These are phyloP conservation scores for Alternaria metachromatica DNA, from an alignment of 2,329 filamentous ascomycete species.

Conservation along the genomic window DNA sequence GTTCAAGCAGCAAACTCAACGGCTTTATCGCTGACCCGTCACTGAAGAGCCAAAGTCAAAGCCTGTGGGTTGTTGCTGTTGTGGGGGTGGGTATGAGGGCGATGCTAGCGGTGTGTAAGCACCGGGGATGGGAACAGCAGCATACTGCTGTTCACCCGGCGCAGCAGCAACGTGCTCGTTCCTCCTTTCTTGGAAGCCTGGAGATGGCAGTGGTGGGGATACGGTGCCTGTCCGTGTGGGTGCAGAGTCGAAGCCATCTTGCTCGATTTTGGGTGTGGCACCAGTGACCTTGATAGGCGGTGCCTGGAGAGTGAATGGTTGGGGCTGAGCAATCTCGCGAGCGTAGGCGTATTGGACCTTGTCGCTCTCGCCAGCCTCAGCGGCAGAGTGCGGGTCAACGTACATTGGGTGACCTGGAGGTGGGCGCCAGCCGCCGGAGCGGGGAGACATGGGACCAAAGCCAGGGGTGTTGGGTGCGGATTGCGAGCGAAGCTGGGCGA, in stretches of 20 bases:
- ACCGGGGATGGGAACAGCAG: slow-evolving; percentile 84
- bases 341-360: slow-evolving; percentile 48
- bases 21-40: slow-evolving; percentile 26
- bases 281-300: slow-evolving; percentile 80
- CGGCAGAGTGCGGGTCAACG: slow-evolving; percentile 55
- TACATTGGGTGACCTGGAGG: slow-evolving; percentile 53
- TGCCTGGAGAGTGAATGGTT: slow-evolving; percentile 84
- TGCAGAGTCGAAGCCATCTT: slow-evolving; percentile 64
- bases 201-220: slow-evolving; percentile 43
- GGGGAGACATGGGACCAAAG: slow-evolving; percentile 71
- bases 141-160: slow-evolving; percentile 84
- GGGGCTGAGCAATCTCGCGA: slow-evolving; percentile 56
- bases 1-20: not conserved
- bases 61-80: slow-evolving; percentile 31
- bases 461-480: slow-evolving; percentile 95
- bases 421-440: slow-evolving; percentile 59
- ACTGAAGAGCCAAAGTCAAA: slow-evolving; percentile 50
- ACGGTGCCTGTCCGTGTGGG: slow-evolving; percentile 45
- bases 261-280: slow-evolving; percentile 73
- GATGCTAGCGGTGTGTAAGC: slow-evolving; percentile 68
- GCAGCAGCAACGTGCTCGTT: slow-evolving; percentile 73
- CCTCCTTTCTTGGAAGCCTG: slow-evolving; percentile 53
- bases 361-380: slow-evolving; percentile 59
- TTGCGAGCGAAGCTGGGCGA: slow-evolving; percentile 71
- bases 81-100: slow-evolving; percentile 50